Evolutionary conservation across 345 rosid genomes (phyloP).

Genomic region (Lagerstroemia speciosa): DNA sequence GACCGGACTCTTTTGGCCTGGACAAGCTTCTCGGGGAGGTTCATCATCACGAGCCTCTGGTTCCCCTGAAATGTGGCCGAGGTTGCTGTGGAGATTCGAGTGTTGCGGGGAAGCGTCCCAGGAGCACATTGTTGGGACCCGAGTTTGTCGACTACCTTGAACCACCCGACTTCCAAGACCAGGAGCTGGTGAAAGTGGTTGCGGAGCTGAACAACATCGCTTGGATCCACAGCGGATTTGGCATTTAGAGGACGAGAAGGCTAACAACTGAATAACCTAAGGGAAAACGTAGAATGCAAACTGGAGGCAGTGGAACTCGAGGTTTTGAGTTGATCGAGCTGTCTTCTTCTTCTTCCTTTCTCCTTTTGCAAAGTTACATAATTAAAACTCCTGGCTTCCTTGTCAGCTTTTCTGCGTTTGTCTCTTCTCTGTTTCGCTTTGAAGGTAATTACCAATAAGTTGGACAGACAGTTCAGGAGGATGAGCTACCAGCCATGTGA

Average conservation of each 20-base stretch:
- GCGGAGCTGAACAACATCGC: slow-evolving; percentile 81
- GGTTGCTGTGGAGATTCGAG: slow-evolving; percentile 43
- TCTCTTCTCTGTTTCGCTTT: too few species aligned
- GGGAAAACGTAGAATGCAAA: not conserved
- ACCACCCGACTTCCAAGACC: slow-evolving; percentile 40
- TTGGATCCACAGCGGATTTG: slow-evolving; percentile 75
- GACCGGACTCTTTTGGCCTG: slow-evolving; percentile 34
- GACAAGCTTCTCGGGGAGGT: slow-evolving; percentile 46
- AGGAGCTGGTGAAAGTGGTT: slow-evolving; percentile 66
- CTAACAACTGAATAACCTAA: not conserved
- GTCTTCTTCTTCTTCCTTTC: not conserved
- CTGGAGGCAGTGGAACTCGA: not conserved
- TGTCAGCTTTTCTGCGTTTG: too few species aligned
- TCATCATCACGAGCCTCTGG: slow-evolving; percentile 31
- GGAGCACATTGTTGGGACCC: slow-evolving; percentile 55
- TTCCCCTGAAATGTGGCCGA: slow-evolving; percentile 60
- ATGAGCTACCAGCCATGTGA: too few species aligned
- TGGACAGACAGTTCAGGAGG: too few species aligned
- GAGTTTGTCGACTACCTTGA: slow-evolving; percentile 81
- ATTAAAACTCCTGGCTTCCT: too few species aligned
- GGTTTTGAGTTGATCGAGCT: not conserved
- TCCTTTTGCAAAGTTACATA: not conserved
- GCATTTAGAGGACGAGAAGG: slow-evolving; percentile 21
- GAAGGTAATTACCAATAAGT: too few species aligned
- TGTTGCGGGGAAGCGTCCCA: slow-evolving; percentile 18